These are phyloP conservation scores for Pythium monospermum DNA, from an alignment of 352 stramenopile species.

Conservation along the genomic window DNA sequence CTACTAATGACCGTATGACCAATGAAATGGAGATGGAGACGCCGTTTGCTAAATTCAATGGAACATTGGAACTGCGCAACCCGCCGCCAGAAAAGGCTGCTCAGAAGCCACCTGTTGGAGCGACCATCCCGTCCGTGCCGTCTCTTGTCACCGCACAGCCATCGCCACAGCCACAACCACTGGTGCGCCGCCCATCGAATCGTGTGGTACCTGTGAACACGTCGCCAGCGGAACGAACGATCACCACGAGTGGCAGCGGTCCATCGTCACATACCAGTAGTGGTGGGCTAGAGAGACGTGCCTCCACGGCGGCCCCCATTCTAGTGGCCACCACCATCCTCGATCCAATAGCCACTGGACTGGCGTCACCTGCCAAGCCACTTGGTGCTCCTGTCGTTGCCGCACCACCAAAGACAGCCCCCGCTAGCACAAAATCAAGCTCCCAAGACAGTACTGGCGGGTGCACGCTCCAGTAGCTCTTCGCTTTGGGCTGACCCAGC, in stretches of 20 bases:
- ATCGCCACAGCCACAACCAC: background rate
- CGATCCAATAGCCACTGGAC: background rate
- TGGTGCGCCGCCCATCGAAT: background rate
- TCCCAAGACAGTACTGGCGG: constrained; percentile 4
- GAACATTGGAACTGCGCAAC: constrained; percentile 24
- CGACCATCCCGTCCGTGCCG: no score
- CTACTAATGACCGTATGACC: background rate
- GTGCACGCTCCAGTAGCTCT: no score
- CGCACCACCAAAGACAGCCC: constrained; percentile 9
- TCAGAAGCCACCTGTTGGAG: background rate
- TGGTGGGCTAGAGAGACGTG: background rate
- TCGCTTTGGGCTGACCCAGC: no score
- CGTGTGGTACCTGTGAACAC: constrained; percentile 7
- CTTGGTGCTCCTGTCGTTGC: no score
- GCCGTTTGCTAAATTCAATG: constrained; percentile 28
- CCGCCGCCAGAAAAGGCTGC: background rate
- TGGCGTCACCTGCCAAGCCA: background rate
- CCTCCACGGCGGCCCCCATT: background rate
- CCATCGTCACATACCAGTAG: no score
- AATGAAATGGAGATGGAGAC: constrained; percentile 2
- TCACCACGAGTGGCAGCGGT: no score
- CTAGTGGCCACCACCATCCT: background rate
- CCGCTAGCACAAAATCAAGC: background rate
- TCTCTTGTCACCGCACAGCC: no score
- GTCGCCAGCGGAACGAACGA: no score